A percentile compares a stretch with the other conserved stretches of the same genome.
These are phyloP conservation scores for Entomortierella chlamydospora DNA, from an alignment of 192 early-diverging fungal species.

Conservation along the genomic window DNA sequence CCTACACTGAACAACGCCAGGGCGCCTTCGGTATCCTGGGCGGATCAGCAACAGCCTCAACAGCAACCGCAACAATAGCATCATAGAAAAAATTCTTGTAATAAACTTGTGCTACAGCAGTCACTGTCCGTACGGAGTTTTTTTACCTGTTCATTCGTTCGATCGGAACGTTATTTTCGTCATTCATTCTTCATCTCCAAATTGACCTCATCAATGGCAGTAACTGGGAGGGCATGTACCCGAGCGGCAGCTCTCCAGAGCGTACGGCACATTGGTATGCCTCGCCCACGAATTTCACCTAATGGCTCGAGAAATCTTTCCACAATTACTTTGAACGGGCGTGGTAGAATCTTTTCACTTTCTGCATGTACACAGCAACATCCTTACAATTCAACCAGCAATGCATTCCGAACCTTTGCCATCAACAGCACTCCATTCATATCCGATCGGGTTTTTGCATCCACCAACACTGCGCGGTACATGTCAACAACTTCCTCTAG, in stretches of 20 bases:
- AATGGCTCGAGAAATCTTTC: not conserved
- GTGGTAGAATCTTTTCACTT: not conserved
- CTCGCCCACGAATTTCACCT: not conserved
- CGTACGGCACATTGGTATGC: not conserved
- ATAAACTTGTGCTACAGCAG: slow-evolving; percentile 1
- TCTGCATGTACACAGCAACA: not conserved
- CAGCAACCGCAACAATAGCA: slow-evolving; percentile 12
- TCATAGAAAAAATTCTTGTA: not conserved
- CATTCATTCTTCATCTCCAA: not conserved
- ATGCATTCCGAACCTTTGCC: not conserved
- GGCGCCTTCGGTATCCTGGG: slow-evolving; percentile 43
- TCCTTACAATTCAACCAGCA: not conserved
- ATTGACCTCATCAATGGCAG: not conserved
- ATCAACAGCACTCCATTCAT: slow-evolving; percentile 28
- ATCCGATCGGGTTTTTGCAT: not conserved
- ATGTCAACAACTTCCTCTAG: not conserved
- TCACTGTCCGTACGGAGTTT: too few relatives aligned
- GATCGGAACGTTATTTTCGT: not conserved
- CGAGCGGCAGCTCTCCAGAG: not conserved
- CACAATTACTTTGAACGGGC: not conserved
- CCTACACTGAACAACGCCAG: slow-evolving; percentile 34
- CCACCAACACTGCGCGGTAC: not conserved
- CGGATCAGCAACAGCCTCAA: slow-evolving; percentile 39
- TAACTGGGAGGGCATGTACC: not conserved
- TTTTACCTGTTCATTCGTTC: too few relatives aligned